These are phyloP conservation scores for Picochlorum sp. DNA, from an alignment of 139 green algal genomes.

Conservation along the genomic window DNA sequence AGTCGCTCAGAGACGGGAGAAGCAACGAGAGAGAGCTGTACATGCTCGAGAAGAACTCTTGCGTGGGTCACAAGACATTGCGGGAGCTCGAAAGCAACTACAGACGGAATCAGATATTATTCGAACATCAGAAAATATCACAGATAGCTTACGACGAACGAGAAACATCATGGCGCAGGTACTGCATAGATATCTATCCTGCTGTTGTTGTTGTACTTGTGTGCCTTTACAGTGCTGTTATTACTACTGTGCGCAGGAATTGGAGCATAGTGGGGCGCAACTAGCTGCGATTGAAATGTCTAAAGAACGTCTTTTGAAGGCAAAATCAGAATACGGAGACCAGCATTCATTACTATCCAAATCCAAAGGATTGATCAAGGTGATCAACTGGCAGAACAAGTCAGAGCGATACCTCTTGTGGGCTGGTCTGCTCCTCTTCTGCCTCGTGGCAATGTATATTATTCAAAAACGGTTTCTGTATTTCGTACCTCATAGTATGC, in stretches of 20 bases:
- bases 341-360: constrained; percentile 28
- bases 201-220: too few relatives aligned
- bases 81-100: constrained; percentile 28
- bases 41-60: constrained; percentile 24
- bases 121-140: constrained; percentile 42
- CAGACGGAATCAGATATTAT: constrained; percentile 37
- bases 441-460: constrained; percentile 41
- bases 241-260: constrained; percentile 30
- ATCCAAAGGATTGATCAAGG: constrained; percentile 37
- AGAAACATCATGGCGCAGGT: constrained; percentile 36
- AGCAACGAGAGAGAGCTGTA: background rate
- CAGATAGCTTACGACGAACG: constrained; percentile 53
- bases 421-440: constrained; percentile 52
- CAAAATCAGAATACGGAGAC: constrained; percentile 45
- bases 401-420: constrained; percentile 46
- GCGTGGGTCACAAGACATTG: constrained; percentile 7
- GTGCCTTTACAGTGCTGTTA: background rate
- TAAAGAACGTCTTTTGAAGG: constrained; percentile 34
- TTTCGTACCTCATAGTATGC: constrained; percentile 37
- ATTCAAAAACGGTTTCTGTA: constrained; percentile 49
- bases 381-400: constrained; percentile 30
- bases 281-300: constrained; percentile 54
- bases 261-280: constrained; percentile 57
- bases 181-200: background rate
- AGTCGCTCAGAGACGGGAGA: constrained; percentile 2